Evolutionary conservation across 2,329 filamentous ascomycete species (phyloP).

Genomic region (Epicoccum sorghinum): DNA sequence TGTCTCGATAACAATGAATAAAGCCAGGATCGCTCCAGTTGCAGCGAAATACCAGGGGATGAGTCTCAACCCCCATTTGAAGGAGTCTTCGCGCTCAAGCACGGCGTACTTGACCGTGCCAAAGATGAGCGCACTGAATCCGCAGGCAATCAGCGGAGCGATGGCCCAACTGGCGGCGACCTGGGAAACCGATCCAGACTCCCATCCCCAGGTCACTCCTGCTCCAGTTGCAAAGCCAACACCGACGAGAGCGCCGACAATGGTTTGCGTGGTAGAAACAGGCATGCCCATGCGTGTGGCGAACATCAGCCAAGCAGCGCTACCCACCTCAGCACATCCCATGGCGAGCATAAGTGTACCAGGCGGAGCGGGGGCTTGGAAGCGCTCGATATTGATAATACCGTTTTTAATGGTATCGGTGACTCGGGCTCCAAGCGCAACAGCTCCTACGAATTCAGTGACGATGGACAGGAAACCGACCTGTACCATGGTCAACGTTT

Average conservation of each 20-base stretch:
- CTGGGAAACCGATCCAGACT: conserved; percentile 34
- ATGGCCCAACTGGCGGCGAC: conserved; percentile 56
- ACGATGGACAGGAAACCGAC: conserved; percentile 56
- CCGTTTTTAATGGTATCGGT: conserved; percentile 68
- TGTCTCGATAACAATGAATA: conserved; percentile 64
- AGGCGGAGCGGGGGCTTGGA: conserved; percentile 51
- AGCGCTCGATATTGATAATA: conserved; percentile 59
- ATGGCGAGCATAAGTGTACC: conserved; percentile 64
- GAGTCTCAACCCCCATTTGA: conserved; percentile 57
- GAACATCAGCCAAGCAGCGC: conserved; percentile 63
- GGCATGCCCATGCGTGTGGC: conserved; percentile 61
- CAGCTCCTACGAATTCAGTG: conserved; percentile 61
- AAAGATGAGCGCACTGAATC: conserved; percentile 58
- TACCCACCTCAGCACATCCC: conserved; percentile 61
- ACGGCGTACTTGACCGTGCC: conserved; percentile 57
- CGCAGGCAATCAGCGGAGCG: conserved; percentile 56
- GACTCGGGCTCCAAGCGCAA: conserved; percentile 60
- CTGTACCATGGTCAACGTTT: conserved; percentile 59
- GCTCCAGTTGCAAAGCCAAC: conserved; percentile 59
- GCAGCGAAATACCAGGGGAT: conserved; percentile 58
- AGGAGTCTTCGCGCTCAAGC: conserved; percentile 56
- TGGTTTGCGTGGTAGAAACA: conserved; percentile 67
- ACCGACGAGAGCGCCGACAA: conserved; percentile 65
- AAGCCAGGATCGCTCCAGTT: conserved; percentile 56
- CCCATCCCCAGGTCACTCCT: conserved; percentile 34